Evolutionary conservation across 2,329 filamentous ascomycete species (phyloP).

Genomic region (Alternaria panax): DNA sequence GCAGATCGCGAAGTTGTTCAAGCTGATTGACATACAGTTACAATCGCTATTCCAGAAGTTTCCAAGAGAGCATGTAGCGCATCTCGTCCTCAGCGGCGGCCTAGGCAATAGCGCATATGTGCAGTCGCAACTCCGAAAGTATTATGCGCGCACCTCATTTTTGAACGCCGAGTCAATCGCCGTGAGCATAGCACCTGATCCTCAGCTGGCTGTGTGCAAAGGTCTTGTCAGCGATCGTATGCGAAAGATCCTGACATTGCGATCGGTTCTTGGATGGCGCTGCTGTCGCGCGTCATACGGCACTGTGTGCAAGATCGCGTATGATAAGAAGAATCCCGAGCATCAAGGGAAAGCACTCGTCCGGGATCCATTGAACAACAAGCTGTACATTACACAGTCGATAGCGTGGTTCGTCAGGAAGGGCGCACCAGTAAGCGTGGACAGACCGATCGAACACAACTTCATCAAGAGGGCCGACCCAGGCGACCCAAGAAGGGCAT

Average conservation of each 20-base stretch:
- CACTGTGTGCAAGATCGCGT: slow-evolving; percentile 48
- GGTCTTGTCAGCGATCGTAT: slow-evolving; percentile 61
- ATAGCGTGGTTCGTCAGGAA: slow-evolving; percentile 51
- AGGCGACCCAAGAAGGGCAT: slow-evolving; percentile 42
- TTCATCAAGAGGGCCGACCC: slow-evolving; percentile 44
- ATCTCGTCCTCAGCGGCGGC: slow-evolving; percentile 54
- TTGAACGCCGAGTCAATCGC: slow-evolving; percentile 35
- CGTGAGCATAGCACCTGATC: slow-evolving; percentile 55
- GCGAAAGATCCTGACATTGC: slow-evolving; percentile 55
- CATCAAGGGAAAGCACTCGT: slow-evolving; percentile 36
- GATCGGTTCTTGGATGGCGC: slow-evolving; percentile 54
- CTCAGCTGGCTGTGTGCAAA: slow-evolving; percentile 63
- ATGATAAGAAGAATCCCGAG: slow-evolving; percentile 44
- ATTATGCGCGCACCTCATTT: slow-evolving; percentile 39
- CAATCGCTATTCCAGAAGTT: slow-evolving; percentile 37
- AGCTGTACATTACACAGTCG: slow-evolving; percentile 46
- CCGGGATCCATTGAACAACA: slow-evolving; percentile 44
- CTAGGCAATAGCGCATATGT: slow-evolving; percentile 55
- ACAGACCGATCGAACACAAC: slow-evolving; percentile 44
- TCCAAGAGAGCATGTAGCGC: slow-evolving; percentile 39
- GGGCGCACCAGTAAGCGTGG: slow-evolving; percentile 44
- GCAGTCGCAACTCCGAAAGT: slow-evolving; percentile 43
- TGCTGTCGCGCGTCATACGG: slow-evolving; percentile 50
- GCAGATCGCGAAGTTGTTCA: slow-evolving; percentile 46
- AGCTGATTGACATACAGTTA: slow-evolving; percentile 48